These are phyloP conservation scores for Picochlorum sp. DNA, from an alignment of 139 green algal species.

Conservation along the genomic window DNA sequence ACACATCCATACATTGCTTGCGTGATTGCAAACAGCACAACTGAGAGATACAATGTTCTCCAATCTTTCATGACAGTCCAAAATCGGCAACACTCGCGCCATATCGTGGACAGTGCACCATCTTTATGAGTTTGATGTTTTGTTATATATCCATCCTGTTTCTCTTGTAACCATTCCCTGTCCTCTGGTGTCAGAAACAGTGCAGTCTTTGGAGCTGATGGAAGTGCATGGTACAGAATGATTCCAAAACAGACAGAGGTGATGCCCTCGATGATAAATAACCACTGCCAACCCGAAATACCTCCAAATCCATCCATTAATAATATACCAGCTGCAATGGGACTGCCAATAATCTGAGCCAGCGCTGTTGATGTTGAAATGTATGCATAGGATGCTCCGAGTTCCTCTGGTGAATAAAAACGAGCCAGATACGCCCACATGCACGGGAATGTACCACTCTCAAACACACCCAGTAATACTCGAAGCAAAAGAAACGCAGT, in stretches of 20 bases:
- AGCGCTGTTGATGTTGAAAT: conserved; percentile 29
- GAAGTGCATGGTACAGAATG: conserved; percentile 21
- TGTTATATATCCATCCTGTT: conserved; percentile 2
- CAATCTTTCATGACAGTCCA: conserved; percentile 16
- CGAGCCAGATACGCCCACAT: conserved; percentile 42
- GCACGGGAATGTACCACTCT: conserved; percentile 60
- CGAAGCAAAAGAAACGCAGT: conserved; percentile 53
- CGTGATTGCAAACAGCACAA: conserved; percentile 19
- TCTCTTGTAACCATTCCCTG: conserved; percentile 20
- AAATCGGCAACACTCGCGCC: not conserved
- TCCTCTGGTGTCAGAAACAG: conserved; percentile 40
- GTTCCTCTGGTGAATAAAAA: conserved; percentile 34
- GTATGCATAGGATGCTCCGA: conserved; percentile 32
- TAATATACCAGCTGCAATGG: conserved; percentile 57
- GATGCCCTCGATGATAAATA: conserved; percentile 63
- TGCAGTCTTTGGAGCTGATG: conserved; percentile 24
- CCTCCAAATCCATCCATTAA: conserved; percentile 48
- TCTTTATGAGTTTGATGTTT: too few relatives aligned
- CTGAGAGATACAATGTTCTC: conserved; percentile 24
- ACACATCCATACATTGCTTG: conserved; percentile 19
- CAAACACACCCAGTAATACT: conserved; percentile 56
- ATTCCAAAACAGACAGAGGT: conserved; percentile 31
- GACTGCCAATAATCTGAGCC: conserved; percentile 41
- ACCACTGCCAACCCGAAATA: conserved; percentile 63
- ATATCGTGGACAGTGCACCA: too few relatives aligned